Percentiles rank a stretch among this genome's conserved stretches.
Evolutionary conservation across 306 rosid genomes (phyloP).

Genomic region (Fragaria vesca): DNA sequence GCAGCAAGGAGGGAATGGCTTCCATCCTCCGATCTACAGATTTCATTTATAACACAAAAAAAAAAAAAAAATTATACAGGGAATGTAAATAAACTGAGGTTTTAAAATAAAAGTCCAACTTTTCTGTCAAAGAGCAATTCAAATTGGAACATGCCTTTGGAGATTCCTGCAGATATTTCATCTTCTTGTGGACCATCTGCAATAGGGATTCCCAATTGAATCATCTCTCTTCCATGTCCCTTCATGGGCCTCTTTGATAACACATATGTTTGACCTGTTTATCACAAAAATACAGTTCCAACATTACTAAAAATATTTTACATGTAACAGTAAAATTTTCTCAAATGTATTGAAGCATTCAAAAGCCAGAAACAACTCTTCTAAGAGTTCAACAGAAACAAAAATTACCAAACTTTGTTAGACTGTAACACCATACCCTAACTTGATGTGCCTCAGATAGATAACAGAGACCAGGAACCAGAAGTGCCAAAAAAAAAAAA

Average conservation of each 20-base stretch:
- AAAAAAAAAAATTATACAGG: conserved; percentile 12
- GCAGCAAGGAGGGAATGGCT: conserved; percentile 73
- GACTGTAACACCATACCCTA: background rate
- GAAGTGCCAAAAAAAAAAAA: background rate
- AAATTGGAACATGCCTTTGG: conserved; percentile 54
- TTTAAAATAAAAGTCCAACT: conserved; percentile 1
- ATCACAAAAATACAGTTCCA: conserved; percentile 4
- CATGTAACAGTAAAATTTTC: background rate
- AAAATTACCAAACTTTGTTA: conserved; percentile 5
- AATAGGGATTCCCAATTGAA: conserved; percentile 73
- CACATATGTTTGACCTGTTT: conserved; percentile 65
- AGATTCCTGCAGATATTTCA: conserved; percentile 50
- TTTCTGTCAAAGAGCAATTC: conserved; percentile 17
- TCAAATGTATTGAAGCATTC: background rate
- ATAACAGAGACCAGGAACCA: background rate
- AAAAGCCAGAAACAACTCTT: background rate
- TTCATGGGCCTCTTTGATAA: conserved; percentile 67
- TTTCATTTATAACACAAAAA: conserved; percentile 9
- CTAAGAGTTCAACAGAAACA: background rate
- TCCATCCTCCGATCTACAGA: conserved; percentile 73
- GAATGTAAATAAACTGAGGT: background rate
- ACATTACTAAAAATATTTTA: background rate
- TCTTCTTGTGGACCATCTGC: conserved; percentile 61
- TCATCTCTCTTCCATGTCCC: conserved; percentile 85
- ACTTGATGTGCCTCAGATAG: background rate